Base-by-base conservation (phyloP, 1,284 basidiomycete species). In the Limonomyces culmigenus region DNA sequence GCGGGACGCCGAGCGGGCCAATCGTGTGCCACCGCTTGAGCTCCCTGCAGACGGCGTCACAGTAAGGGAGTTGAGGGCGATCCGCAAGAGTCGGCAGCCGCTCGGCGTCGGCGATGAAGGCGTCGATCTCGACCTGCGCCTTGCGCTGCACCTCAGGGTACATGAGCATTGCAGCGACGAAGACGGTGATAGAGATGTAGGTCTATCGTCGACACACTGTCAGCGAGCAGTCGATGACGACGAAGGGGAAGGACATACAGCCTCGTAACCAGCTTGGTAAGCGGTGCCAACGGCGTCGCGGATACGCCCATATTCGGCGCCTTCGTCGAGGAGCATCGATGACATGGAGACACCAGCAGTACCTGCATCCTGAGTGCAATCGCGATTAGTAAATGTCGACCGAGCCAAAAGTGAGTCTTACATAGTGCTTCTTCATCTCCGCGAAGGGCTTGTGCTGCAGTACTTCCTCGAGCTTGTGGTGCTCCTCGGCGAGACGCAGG, bases 111-210 rank as follows among this genome's bases (percentile, higher is more conserved):
- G 40, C 40, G 29, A 17, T 20, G 29, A n/a, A 8, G 6, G 8
- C 30, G 16, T 43, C 37, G 23, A 46, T 42, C 32, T 46, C 45
- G 10, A 33, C 38, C 15, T 40, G 42, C 3, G 42, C 43, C 13
- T 34, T 36, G 16, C 21, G 4, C 27, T 43, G 42, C 18, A 38
- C 31, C 16, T 38, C 37, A 17, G 40, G 45, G 33, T 46, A 27
- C 12, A 36, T 19, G 4, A 33, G 30, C 40, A 41, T 41, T 3
- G 34, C 20, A 5, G 41, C 17, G 3, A 41, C 29, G 34, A 41
- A 41, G 13, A 13, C 29, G 8, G 8, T 6, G 30, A 32, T 11
- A 17, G 30, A 6, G 10, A 15, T 6, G 30, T 8, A 6, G 8
- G 30, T 32, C 30, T 32, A 27, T 8, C 23, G 23, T 27, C 8